Evolutionary conservation across 345 rosid genomes (phyloP).

Genomic region (Populus simonii): DNA sequence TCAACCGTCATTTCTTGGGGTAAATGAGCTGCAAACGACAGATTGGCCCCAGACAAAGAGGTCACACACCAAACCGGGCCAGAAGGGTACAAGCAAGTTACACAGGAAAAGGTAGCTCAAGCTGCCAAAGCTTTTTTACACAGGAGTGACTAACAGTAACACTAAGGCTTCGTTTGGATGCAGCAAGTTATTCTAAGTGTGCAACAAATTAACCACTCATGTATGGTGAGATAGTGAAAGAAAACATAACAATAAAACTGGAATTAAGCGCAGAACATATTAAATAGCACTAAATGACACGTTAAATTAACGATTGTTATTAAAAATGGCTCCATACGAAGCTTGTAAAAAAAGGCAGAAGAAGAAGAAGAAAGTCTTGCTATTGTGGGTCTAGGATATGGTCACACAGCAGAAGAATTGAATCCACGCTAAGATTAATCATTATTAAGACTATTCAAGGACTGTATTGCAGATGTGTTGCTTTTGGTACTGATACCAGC

Average conservation of each 20-base stretch:
- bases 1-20: neutral
- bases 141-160: neutral
- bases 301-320: neutral
- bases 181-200: too few relatives aligned
- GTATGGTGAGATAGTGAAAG: neutral
- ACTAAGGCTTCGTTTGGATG: neutral
- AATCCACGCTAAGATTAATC: neutral
- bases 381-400: neutral
- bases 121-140: neutral
- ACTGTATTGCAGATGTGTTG: neutral
- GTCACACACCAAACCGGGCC: too few relatives aligned
- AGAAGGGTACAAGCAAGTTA: neutral
- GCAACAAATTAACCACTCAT: neutral
- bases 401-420: neutral
- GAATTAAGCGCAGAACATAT: neutral
- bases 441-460: neutral
- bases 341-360: neutral
- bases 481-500: neutral
- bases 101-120: neutral
- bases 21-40: neutral
- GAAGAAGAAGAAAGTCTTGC: neutral
- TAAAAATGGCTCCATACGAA: neutral
- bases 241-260: neutral
- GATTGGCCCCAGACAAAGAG: neutral
- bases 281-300: neutral